Conservation (phyloP, 139 green algal genomes). For the Chlorella sorokiniana region DNA sequence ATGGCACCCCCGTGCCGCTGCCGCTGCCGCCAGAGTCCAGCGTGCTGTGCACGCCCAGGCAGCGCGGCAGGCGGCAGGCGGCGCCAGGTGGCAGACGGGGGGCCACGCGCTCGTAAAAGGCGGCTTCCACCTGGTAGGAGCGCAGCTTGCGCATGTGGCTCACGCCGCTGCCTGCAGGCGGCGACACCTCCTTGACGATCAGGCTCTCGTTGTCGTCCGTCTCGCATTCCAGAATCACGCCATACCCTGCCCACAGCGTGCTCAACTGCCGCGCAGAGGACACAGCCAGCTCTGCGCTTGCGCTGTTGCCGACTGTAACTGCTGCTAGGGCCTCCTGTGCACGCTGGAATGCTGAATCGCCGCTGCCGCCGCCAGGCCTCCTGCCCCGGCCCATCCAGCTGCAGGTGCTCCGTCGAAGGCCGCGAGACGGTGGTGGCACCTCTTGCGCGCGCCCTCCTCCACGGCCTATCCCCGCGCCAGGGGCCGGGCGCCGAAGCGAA, state of each 20-base stretch:
- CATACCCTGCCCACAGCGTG: conserved; percentile 28
- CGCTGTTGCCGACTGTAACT: neutral
- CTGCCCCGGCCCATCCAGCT: no score
- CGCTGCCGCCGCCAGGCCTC: no score
- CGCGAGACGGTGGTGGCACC: no score
- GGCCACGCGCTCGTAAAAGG: conserved; percentile 40
- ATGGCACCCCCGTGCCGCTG: conserved; percentile 7
- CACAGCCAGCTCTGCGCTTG: neutral
- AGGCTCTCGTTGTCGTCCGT: neutral
- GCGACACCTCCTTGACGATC: conserved; percentile 23
- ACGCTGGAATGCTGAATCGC: neutral
- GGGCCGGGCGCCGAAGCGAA: no score
- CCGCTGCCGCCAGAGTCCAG: neutral
- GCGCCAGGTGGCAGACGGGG: neutral
- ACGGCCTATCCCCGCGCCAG: no score
- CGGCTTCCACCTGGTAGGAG: conserved; percentile 28
- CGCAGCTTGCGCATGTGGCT: conserved; percentile 25
- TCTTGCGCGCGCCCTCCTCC: no score
- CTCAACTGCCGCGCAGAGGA: neutral
- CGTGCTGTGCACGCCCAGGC: conserved; percentile 24
- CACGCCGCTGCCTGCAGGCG: neutral
- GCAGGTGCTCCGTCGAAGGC: no score
- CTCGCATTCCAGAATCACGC: conserved; percentile 6
- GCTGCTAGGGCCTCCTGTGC: neutral
- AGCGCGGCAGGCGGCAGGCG: conserved; percentile 8